Base-by-base conservation (phyloP, 164 flowering plant species). In the Amborella trichopoda region DNA sequence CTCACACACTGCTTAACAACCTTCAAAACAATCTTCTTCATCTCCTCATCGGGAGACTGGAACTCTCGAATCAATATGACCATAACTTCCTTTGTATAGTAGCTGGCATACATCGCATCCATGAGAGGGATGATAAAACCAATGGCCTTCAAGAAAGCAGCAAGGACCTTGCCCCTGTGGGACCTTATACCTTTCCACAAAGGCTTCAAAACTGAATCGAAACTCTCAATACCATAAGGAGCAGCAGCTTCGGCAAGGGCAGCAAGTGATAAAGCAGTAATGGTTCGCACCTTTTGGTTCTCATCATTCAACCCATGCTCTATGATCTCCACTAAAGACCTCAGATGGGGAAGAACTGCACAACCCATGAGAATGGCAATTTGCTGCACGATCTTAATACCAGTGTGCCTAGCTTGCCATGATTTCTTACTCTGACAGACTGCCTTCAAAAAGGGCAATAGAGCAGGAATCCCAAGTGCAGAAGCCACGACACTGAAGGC, bases 401-500 rank as follows among this genome's bases (percentile, higher is more conserved):
- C 99, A 4, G 99, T 91, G 67, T 91, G 99, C 38, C 95, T 75
- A 40, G 99, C 99, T 64, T 91, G 99, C 99, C 99, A 87, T 12
- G 99, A 88, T 47, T 91, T 91, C 75, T 87, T 91, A 67, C 99
- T 91, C 68, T 91, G 99, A 65, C 96, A 91, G 17, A 91, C 96
- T 43, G 96, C 99, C 61, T 82, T 91, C 71, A 91, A 60, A 52
- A 91, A 91, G 2, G 99, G 99, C 55, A 87, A 55, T 5, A 91
- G 70, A 0, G 96, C 96, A 53, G 99, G 96, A 61, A 91, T 91
- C 3, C 99, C 99, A 8, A 87, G 75, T 5, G 99, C 96, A 53
- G 99, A 91, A 41, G 99, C 96, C 52, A 91, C 99, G 40, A 91
- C 99, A 76, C 99, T 91, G 58, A 91, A 91, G 43, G 99, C 99